A percentile compares a stretch with the other conserved stretches of the same genome.
phyloP scores from a whole-genome alignment of 1,284 basidiomycete genomes.

The Ustilago trichophora region DNA sequence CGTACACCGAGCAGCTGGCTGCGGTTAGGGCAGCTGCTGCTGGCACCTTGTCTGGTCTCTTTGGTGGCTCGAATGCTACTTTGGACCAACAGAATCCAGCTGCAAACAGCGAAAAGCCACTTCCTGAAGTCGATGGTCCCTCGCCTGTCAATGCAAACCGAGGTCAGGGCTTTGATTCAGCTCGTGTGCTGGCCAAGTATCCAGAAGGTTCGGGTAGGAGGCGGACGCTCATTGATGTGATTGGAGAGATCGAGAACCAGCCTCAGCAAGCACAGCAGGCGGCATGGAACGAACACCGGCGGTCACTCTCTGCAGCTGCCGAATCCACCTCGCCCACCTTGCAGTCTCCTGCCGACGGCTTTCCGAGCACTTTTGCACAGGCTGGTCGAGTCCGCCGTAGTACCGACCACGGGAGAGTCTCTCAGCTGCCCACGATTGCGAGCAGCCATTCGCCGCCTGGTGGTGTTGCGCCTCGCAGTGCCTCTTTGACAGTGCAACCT shows the following conservation, averaged over 20 bases:
- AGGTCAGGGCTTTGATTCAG: constrained; percentile 43
- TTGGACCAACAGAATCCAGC: constrained; percentile 22
- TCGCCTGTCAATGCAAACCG: constrained; percentile 23
- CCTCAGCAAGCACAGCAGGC: constrained; percentile 4
- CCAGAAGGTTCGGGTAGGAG: constrained; percentile 10
- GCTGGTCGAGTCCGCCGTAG: constrained; percentile 13
- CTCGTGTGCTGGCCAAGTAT: constrained; percentile 25
- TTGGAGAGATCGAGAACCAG: constrained; percentile 35
- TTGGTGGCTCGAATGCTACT: constrained; percentile 25
- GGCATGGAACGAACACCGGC: constrained; percentile 17
- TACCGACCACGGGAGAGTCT: constrained; percentile 24
- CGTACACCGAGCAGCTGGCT: constrained; percentile 36
- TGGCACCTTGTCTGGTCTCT: constrained; percentile 31
- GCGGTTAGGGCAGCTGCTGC: constrained; percentile 39
- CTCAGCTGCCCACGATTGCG: constrained; percentile 21
- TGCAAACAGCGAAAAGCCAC: not conserved
- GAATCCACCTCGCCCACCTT: constrained; percentile 11
- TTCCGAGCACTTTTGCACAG: constrained; percentile 9
- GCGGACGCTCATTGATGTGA: constrained; percentile 41
- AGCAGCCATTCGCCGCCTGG: constrained; percentile 6
- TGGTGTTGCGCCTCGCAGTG: not conserved
- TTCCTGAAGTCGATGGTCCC: constrained; percentile 18
- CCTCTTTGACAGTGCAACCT: constrained; percentile 20
- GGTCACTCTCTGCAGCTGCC: constrained; percentile 23
- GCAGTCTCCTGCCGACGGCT: constrained; percentile 10